Conservation (phyloP, 2,329 filamentous ascomycete species). For the Parascedosporium putredinis region DNA sequence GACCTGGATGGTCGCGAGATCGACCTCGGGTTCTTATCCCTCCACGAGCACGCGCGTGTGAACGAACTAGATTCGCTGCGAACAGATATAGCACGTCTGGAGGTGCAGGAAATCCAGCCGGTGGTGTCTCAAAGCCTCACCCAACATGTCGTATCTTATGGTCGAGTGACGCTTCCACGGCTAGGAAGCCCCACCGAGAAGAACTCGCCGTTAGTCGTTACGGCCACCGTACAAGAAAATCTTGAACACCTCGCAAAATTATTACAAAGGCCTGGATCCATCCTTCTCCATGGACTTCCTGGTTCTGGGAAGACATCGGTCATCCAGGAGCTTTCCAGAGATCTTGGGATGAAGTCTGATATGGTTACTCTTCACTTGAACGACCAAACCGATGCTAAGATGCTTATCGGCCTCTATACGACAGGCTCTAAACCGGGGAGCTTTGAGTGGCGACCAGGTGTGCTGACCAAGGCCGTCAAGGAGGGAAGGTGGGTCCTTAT, state of each 20-base stretch:
- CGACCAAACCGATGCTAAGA: constrained; percentile 95
- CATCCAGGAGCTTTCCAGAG: constrained; percentile 69
- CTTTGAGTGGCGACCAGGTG: constrained; percentile 85
- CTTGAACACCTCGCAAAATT: constrained; percentile 57
- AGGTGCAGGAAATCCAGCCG: constrained; percentile 12
- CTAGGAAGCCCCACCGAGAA: constrained; percentile 38
- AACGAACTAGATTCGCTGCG: constrained; percentile 16
- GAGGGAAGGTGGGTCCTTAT: constrained; percentile 96
- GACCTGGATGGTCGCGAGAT: constrained; percentile 65
- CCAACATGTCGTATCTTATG: constrained; percentile 52
- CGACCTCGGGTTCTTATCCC: constrained; percentile 65
- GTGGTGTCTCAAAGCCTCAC: constrained; percentile 38
- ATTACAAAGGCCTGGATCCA: constrained; percentile 57
- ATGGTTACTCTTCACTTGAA: constrained; percentile 96
- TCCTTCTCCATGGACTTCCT: constrained; percentile 71
- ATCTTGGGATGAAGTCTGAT: constrained; percentile 65
- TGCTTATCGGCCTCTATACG: constrained; percentile 88
- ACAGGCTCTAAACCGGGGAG: constrained; percentile 79
- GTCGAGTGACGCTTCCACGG: constrained; percentile 55
- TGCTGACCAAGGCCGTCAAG: constrained; percentile 83
- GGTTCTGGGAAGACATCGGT: constrained; percentile 87
- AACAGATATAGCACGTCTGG: constrained; percentile 8
- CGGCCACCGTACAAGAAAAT: constrained; percentile 63
- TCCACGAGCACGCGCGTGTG: constrained; percentile 46
- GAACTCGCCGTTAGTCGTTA: constrained; percentile 47